Evolutionary conservation across 2,329 filamentous ascomycete genomes (phyloP).

Genomic region (Tolypocladium endophyticum): DNA sequence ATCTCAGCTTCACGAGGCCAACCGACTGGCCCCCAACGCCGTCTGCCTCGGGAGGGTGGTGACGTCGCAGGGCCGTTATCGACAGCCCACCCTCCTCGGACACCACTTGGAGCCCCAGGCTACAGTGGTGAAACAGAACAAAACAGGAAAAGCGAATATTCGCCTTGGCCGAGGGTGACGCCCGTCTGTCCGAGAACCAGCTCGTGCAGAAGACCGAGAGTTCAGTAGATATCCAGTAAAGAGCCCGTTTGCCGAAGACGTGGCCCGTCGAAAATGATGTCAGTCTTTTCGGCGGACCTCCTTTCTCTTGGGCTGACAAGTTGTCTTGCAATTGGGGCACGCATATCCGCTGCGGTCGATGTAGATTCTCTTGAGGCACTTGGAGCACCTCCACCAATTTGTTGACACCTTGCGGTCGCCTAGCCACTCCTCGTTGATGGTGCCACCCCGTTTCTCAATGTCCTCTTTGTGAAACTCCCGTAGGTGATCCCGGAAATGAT

Average conservation of each 20-base stretch:
- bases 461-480: conserved; percentile 46
- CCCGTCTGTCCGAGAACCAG: neutral
- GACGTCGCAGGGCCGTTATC: neutral
- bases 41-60: neutral
- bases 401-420: conserved; percentile 24
- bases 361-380: conserved; percentile 36
- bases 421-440: conserved; percentile 26
- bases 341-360: conserved; percentile 29
- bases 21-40: neutral
- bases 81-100: neutral
- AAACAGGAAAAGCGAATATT: neutral
- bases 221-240: neutral
- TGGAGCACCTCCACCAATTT: conserved; percentile 44
- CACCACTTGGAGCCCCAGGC: neutral
- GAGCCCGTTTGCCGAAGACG: neutral
- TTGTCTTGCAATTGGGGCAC: conserved; percentile 35
- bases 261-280: neutral
- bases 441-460: conserved; percentile 33
- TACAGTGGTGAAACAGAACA: neutral
- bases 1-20: conserved; percentile 1
- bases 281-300: conserved; percentile 18
- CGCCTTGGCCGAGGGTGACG: neutral
- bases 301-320: conserved; percentile 33
- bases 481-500: conserved; percentile 48
- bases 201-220: neutral